Conservation (phyloP, 2,329 filamentous ascomycete genomes). For the Colletotrichum siamense region DNA sequence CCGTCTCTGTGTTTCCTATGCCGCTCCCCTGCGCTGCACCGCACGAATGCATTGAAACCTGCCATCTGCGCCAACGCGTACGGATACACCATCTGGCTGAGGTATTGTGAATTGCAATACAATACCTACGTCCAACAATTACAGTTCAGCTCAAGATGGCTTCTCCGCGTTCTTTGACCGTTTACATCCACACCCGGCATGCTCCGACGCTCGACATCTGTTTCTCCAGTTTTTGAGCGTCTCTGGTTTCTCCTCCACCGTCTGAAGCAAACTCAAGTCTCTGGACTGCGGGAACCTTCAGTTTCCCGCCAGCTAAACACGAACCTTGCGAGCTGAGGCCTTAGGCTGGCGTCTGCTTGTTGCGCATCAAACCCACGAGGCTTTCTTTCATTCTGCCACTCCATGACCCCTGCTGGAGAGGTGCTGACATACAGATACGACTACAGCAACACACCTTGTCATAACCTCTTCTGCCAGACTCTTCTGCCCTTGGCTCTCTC, state of each 20-base stretch:
- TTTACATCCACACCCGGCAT: slow-evolving; percentile 6
- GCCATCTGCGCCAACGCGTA: not conserved
- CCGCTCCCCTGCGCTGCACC: not conserved
- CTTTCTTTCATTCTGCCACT: not conserved
- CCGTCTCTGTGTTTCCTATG: not conserved
- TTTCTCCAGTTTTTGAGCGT: not conserved
- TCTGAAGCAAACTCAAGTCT: slow-evolving; percentile 13
- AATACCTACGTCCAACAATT: not conserved
- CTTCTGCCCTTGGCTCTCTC: not conserved
- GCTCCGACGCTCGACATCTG: not conserved
- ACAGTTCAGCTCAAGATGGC: not conserved
- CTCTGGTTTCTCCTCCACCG: slow-evolving; percentile 14
- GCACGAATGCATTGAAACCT: slow-evolving; percentile 11
- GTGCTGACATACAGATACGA: not conserved
- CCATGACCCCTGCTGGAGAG: not conserved
- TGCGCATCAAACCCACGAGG: slow-evolving; percentile 9
- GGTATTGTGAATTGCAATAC: not conserved
- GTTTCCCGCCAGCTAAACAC: not conserved
- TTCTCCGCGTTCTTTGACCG: not conserved
- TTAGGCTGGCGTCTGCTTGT: not conserved
- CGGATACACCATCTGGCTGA: not conserved
- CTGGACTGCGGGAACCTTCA: not conserved
- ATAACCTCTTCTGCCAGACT: not conserved
- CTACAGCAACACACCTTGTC: not conserved
- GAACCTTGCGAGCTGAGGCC: slow-evolving; percentile 1